Evolutionary conservation across 805 yeast genomes (phyloP), one percentile per base, ranked within the genome.

Genomic region (Diddensiella santjacobensis): DNA sequence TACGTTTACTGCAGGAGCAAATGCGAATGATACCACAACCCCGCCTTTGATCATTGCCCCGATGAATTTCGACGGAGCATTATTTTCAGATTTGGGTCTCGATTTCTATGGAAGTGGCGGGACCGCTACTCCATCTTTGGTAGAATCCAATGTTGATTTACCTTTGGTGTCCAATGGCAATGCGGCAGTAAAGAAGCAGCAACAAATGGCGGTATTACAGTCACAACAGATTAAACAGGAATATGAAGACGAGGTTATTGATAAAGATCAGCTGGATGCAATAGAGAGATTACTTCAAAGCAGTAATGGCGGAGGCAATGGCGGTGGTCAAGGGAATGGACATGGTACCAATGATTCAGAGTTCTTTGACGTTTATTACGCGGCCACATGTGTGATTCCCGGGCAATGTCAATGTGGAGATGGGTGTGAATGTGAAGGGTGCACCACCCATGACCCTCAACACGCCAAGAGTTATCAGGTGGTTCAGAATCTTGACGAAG

Each of bases 371-470:
- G 45, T 66, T 26, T 57, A 60, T 36, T 66, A 54, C 48, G 63
- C 70, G 0, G 61, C 71, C 15, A 55, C 61, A 15, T 68, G 71
- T 43, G 65, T 64, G 4, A 54, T 68, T 33, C 71, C 70, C 0
- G 70, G 71, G 17, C 63, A 64, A 44, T 68, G 71, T 44, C 57
- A 62, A 17, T 68, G 71, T 45, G 71, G 69, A 2, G 68, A 63
- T 8, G 53, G 47, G 19, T 68, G 71, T 44, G 49, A 53, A 22
- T 68, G 71, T 45, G 61, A 58, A 6, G 69, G 67, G 31, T 68
- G 71, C 43, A 52, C 62, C 2, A 55, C 55, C 1, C 65, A 61
- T 47, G 61, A 59, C 43, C 52, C 55, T 17, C 38, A n/a, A 17
- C 15, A 35, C 15, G 38, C 38, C 10, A 35, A 35, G 38, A 35